Evolutionary conservation across 2,329 filamentous ascomycete genomes (phyloP).

Genomic region (Trichoderma guizhouense): DNA sequence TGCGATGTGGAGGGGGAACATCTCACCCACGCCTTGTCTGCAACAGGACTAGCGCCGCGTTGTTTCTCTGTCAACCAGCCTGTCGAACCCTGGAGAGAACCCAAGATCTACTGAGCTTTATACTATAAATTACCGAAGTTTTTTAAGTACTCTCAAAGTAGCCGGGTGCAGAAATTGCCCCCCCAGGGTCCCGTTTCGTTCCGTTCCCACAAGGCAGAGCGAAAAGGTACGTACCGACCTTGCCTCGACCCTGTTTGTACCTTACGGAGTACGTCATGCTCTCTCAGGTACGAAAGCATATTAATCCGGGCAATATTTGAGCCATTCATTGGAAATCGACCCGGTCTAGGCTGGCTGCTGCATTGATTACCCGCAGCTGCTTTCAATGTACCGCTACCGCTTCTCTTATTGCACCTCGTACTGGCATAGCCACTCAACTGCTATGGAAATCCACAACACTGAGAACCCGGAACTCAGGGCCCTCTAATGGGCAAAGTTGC

Average conservation of each 20-base stretch:
- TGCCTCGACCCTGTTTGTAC: neutral
- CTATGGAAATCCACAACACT: neutral
- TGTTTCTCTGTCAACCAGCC: neutral
- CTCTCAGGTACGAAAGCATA: conserved; percentile 13
- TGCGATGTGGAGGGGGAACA: conserved; percentile 5
- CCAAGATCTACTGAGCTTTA: neutral
- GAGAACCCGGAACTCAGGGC: too few species aligned
- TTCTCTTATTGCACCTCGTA: neutral
- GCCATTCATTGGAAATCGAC: neutral
- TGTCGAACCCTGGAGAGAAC: neutral
- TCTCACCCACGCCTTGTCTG: conserved; percentile 9
- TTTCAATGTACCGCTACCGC: neutral
- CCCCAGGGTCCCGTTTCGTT: neutral
- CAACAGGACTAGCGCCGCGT: neutral
- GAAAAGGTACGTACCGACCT: neutral
- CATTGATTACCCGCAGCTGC: conserved; percentile 5
- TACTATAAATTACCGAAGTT: accelerated
- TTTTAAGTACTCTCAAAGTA: neutral
- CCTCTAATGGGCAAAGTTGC: neutral
- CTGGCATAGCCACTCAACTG: neutral
- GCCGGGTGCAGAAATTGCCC: neutral
- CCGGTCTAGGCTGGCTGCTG: neutral
- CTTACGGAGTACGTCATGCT: neutral
- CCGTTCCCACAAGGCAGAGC: neutral
- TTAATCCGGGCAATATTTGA: neutral